Evolutionary conservation across 73 alveolate species (phyloP), one percentile per base, ranked within the genome.

Genomic region (Durusdinium trenchii): DNA sequence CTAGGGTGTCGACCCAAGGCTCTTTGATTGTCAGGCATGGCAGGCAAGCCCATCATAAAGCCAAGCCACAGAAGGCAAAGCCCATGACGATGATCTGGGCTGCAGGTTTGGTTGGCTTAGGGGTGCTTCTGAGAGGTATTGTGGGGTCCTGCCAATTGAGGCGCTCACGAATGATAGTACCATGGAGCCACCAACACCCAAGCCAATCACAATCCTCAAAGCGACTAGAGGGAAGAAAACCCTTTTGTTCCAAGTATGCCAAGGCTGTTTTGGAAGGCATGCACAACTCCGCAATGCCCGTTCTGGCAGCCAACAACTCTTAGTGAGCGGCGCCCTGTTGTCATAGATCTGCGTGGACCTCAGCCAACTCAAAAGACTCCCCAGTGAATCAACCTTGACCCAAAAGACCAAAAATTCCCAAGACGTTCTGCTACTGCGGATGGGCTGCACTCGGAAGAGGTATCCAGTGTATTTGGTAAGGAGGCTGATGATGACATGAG

Each of bases 121-220:
- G 42, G n/a, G 40, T 38, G 7, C 61, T 0, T 73, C 26, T 9
- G 0, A 73, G 16, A 35, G 50, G 47, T 50, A 28, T 6, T 48
- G 14, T 30, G 42, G 69, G 42, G 26, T 43, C n/a, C 57, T 36
- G 28, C n/a, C 12, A 10, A 79, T 84, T 35, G 85, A 48, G 95
- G 85, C 47, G n/a, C 30, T 28, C 46, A 32, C 95, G 51, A 90
- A 45, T 6, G 96, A 90, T 26, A 90, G 86, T 2, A 67, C 71
- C 86, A 90, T 75, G 36, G 96, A 90, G 35, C 96, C 96, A 18
- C 96, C 96, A 52, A 90, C 62, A 67, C 96, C 96, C 69, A 90
- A 75, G 75, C 96, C 96, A 45, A 90, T 48, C 40, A 90, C 96
- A 43, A 90, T 47, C 96, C 96, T 90, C 18, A 16, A 30, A 16